These are phyloP conservation scores for Ascochyta viciae-villosae DNA, from an alignment of 2,329 filamentous ascomycete genomes.

Conservation along the genomic window DNA sequence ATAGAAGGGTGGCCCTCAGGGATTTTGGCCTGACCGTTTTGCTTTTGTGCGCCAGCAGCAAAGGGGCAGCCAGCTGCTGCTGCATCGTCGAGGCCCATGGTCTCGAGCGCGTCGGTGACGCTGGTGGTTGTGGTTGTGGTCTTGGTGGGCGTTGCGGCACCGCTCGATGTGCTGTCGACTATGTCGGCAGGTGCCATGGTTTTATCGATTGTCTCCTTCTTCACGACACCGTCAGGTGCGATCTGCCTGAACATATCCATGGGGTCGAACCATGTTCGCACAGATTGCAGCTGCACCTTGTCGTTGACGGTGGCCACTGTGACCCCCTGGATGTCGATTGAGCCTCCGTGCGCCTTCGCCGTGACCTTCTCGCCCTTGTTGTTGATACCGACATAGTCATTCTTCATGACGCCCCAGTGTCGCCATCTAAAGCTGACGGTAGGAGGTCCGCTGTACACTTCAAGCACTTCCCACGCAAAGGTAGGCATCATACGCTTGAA, in stretches of 20 bases:
- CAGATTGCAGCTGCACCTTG: constrained; percentile 62
- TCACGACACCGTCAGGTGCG: constrained; percentile 57
- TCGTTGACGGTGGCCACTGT: constrained; percentile 69
- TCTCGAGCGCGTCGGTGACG: constrained; percentile 17
- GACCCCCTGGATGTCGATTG: constrained; percentile 69
- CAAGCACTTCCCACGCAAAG: constrained; percentile 74
- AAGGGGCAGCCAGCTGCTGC: constrained; percentile 13
- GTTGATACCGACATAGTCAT: constrained; percentile 70
- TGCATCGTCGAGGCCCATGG: constrained; percentile 3
- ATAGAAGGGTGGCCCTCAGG: constrained; percentile 9
- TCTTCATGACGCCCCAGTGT: constrained; percentile 72
- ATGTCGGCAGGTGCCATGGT: constrained; percentile 41
- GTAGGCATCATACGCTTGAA: constrained; percentile 78
- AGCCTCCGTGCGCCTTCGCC: constrained; percentile 65
- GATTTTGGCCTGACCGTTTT: constrained; percentile 1
- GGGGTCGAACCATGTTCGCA: constrained; percentile 72
- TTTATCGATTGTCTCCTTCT: constrained; percentile 51
- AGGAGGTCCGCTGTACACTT: constrained; percentile 71
- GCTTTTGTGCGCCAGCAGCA: constrained; percentile 5
- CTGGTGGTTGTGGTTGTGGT: constrained; percentile 16
- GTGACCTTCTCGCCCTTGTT: constrained; percentile 68
- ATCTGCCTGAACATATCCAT: constrained; percentile 73
- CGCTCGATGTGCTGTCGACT: constrained; percentile 27
- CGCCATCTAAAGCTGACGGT: constrained; percentile 69
- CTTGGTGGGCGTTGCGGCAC: constrained; percentile 11